Evolutionary conservation across 805 yeast species (phyloP).

Genomic region (Saccharomyces cerevisiae): DNA sequence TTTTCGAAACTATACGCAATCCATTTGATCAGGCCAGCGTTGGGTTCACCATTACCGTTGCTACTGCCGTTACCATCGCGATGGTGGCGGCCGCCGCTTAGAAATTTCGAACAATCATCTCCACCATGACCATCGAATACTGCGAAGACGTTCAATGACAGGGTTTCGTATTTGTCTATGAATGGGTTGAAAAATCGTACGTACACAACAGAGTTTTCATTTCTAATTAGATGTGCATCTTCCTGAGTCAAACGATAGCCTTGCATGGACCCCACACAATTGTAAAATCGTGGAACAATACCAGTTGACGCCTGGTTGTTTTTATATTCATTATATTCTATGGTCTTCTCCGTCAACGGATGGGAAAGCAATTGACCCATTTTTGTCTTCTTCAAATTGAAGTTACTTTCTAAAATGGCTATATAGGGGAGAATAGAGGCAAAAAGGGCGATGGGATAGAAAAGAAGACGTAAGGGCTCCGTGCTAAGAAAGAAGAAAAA

Average conservation of each 20-base stretch:
- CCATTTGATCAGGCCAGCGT: conserved; percentile 25
- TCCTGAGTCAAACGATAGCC: conserved; percentile 71
- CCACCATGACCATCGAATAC: conserved; percentile 86
- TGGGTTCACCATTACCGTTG: conserved; percentile 9
- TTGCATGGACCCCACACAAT: conserved; percentile 68
- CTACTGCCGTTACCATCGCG: conserved; percentile 4
- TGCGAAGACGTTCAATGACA: conserved; percentile 43
- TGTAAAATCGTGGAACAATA: conserved; percentile 36
- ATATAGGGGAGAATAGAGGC: background rate
- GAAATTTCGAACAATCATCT: conserved; percentile 45
- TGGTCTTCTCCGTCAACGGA: conserved; percentile 60
- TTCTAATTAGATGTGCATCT: conserved; percentile 56
- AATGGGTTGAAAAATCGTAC: conserved; percentile 29
- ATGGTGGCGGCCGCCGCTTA: conserved; percentile 30
- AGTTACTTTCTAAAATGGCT: background rate
- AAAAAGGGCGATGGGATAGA: background rate
- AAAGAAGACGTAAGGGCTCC: background rate
- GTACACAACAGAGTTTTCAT: conserved; percentile 36
- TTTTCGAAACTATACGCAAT: conserved; percentile 24
- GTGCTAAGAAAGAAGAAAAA: background rate
- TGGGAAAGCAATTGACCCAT: conserved; percentile 75
- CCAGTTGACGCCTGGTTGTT: background rate
- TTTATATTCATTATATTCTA: conserved; percentile 36
- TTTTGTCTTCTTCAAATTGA: background rate
- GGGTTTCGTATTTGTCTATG: conserved; percentile 18